Evolutionary conservation across 1,139 yeast genomes (phyloP).

Genomic region (Scheffersomyces lignicola): DNA sequence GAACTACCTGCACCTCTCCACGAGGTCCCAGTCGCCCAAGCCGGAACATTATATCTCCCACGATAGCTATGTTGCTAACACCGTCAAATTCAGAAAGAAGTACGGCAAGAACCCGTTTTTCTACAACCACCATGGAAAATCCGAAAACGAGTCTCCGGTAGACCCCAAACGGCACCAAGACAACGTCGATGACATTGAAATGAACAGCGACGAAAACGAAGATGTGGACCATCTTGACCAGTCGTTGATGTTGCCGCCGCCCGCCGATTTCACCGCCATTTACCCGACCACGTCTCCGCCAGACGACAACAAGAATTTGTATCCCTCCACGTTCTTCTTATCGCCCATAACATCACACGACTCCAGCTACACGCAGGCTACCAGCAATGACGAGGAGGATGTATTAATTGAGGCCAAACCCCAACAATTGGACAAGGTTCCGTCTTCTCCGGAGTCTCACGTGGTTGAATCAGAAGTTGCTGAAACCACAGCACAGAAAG

Average conservation of each 20-base stretch:
- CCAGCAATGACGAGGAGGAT: constrained; percentile 5
- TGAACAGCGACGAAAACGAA: background rate
- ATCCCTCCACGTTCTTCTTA: constrained; percentile 28
- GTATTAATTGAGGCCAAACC: constrained; percentile 8
- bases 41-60: constrained; percentile 2
- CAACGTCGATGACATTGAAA: background rate
- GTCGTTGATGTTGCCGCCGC: background rate
- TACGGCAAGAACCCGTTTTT: constrained; percentile 4
- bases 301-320: constrained; percentile 10
- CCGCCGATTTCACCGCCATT: constrained; percentile 1
- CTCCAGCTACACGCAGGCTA: constrained; percentile 11
- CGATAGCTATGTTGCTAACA: constrained; percentile 3
- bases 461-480: constrained; percentile 1
- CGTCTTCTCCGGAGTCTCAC: constrained; percentile 13
- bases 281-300: constrained; percentile 15
- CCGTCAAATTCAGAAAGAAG: constrained; percentile 1
- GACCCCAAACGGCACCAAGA: background rate
- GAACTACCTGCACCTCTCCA: constrained; percentile 3
- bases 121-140: background rate
- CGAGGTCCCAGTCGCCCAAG: constrained; percentile 3
- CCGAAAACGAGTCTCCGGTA: background rate
- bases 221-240: background rate
- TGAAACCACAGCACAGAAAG: constrained; percentile 1
- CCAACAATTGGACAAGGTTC: constrained; percentile 4
- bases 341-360: constrained; percentile 41